These are phyloP conservation scores for Endocalyx cinctus DNA, from an alignment of 2,329 filamentous ascomycete genomes.

Conservation along the genomic window DNA sequence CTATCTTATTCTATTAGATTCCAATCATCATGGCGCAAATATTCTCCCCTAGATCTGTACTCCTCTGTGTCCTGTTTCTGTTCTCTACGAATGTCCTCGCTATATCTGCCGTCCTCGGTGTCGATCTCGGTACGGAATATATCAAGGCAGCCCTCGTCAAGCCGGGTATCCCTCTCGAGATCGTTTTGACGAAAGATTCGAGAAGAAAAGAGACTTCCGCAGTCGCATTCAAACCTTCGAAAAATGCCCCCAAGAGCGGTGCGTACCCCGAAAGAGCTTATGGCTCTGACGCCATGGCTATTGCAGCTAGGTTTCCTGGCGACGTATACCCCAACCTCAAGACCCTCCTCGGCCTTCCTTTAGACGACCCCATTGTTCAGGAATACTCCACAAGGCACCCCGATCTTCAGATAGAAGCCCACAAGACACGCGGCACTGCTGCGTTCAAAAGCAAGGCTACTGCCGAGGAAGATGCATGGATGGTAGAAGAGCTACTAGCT, in stretches of 20 bases:
- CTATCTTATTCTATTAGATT: not conserved
- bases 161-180: constrained; percentile 93
- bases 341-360: constrained; percentile 72
- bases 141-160: constrained; percentile 96
- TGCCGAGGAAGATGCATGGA: constrained; percentile 60
- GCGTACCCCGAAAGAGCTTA: constrained; percentile 85
- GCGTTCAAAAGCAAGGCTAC: constrained; percentile 72
- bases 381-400: constrained; percentile 76
- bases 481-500: constrained; percentile 88
- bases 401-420: constrained; percentile 62
- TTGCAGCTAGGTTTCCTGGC: constrained; percentile 81
- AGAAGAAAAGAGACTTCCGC: constrained; percentile 91
- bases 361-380: constrained; percentile 56
- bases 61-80: constrained; percentile 36
- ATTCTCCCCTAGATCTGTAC: constrained; percentile 30
- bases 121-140: constrained; percentile 94
- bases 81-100: constrained; percentile 47
- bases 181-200: constrained; percentile 96
- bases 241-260: constrained; percentile 56
- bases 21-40: constrained; percentile 34
- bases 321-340: constrained; percentile 97
- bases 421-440: constrained; percentile 61
- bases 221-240: constrained; percentile 87
- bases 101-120: constrained; percentile 73
- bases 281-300: constrained; percentile 83